Evolutionary conservation across 345 rosid species (phyloP).

Genomic region (Pistacia integerrima): DNA sequence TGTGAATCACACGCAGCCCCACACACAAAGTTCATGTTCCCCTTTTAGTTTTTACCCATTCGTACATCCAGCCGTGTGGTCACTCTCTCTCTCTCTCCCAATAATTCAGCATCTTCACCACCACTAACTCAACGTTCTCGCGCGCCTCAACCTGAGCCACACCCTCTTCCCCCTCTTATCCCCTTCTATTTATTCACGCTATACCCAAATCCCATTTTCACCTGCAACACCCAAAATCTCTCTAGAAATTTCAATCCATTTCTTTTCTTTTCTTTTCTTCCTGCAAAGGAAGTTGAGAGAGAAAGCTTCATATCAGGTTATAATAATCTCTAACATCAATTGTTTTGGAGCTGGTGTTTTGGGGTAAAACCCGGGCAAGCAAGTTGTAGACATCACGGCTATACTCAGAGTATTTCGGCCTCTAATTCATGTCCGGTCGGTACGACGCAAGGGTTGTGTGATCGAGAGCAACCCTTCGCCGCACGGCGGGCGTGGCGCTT

Average conservation of each 20-base stretch:
- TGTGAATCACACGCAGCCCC: not conserved
- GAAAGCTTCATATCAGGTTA: no score
- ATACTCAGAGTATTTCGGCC: slow-evolving; percentile 66
- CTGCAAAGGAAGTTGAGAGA: not conserved
- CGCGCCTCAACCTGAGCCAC: not conserved
- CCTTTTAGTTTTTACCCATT: not conserved
- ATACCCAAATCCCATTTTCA: not conserved
- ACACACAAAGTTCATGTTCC: no score
- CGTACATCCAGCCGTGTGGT: not conserved
- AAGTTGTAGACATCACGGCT: slow-evolving; percentile 98
- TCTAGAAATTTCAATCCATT: no score
- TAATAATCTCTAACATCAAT: no score
- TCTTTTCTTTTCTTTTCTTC: not conserved
- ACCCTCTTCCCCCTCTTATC: slow-evolving; percentile 21
- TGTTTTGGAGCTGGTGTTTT: slow-evolving; percentile 22
- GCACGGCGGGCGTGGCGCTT: slow-evolving; percentile 99
- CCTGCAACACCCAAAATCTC: not conserved
- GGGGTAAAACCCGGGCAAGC: slow-evolving; percentile 41
- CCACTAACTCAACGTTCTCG: not conserved
- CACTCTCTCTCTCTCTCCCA: slow-evolving; percentile 9
- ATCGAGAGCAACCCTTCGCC: slow-evolving; percentile 88
- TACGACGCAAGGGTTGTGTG: slow-evolving; percentile 83
- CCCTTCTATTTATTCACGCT: slow-evolving; percentile 31
- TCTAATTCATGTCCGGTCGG: slow-evolving; percentile 74
- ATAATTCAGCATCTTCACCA: slow-evolving; percentile 7